Conservation (phyloP, 83 land plant genomes). For the Picea mariana region DNA sequence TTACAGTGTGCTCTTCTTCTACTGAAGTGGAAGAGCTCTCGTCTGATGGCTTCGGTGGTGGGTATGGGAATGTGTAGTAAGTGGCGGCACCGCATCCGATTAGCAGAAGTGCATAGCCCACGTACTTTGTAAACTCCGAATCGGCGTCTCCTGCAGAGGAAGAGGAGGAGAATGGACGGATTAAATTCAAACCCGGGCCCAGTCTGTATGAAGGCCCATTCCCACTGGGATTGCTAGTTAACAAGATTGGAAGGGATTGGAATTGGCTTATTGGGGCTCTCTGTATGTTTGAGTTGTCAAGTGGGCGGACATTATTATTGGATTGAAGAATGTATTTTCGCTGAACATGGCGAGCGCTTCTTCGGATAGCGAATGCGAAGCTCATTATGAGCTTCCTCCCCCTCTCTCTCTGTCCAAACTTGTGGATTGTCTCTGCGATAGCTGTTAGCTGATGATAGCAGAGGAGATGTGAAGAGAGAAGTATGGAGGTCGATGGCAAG, state of each 20-base stretch:
- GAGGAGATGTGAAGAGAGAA: too few relatives aligned
- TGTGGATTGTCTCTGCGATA: too few relatives aligned
- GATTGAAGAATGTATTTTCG: background rate
- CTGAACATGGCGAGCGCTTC: background rate
- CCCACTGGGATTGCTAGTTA: background rate
- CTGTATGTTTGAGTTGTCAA: too few relatives aligned
- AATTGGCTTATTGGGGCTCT: background rate
- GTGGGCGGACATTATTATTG: too few relatives aligned
- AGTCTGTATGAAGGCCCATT: background rate
- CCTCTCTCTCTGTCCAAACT: too few relatives aligned
- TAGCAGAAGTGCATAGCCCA: conserved; percentile 63
- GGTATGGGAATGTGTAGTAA: conserved; percentile 67
- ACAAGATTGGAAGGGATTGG: background rate
- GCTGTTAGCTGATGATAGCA: too few relatives aligned
- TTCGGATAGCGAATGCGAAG: background rate
- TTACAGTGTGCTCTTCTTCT: conserved; percentile 52
- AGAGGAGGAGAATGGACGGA: background rate
- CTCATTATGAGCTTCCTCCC: background rate
- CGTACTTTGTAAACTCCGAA: conserved; percentile 57
- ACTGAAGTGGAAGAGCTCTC: conserved; percentile 33
- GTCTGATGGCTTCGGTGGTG: conserved; percentile 54
- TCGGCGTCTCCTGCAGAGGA: background rate
- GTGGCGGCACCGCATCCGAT: conserved; percentile 22
- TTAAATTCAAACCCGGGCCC: background rate
- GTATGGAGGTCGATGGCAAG: too few relatives aligned